Conservation (phyloP, 805 yeast genomes). For the Clavispora asparagi region DNA sequence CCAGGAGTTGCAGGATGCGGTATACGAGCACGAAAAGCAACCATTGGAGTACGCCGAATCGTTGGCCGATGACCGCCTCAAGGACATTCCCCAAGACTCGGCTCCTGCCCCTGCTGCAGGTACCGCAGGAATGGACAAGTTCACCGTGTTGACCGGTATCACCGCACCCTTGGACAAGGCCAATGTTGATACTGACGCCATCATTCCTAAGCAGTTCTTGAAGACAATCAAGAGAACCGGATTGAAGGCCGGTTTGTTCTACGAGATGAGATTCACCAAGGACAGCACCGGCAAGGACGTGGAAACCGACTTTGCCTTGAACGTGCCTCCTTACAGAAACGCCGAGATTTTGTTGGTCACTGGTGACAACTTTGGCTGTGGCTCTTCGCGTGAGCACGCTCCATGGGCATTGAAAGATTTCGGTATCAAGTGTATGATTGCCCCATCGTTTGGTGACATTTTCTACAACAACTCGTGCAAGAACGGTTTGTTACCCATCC, state of each 20-base stretch:
- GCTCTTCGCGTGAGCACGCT: conserved; percentile 98
- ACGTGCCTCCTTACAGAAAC: conserved; percentile 73
- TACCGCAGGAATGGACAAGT: conserved; percentile 64
- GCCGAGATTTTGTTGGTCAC: conserved; percentile 85
- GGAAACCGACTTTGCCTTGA: conserved; percentile 86
- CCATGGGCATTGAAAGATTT: conserved; percentile 99
- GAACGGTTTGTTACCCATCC: conserved; percentile 90
- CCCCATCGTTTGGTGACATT: conserved; percentile 97
- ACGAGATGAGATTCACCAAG: conserved; percentile 71
- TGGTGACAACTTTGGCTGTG: conserved; percentile 98
- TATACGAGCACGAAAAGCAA: conserved; percentile 66
- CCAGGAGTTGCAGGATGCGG: conserved; percentile 61
- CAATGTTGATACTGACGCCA: conserved; percentile 97
- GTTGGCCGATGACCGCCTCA: conserved; percentile 43
- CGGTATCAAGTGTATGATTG: conserved; percentile 92
- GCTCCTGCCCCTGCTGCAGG: conserved; percentile 12
- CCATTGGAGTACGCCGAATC: conserved; percentile 52
- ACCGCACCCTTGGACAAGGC: conserved; percentile 95
- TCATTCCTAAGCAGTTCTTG: conserved; percentile 96
- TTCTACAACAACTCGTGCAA: conserved; percentile 96
- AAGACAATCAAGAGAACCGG: conserved; percentile 98
- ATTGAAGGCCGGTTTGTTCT: conserved; percentile 79
- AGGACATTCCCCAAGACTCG: conserved; percentile 55
- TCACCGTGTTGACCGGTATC: conserved; percentile 70
- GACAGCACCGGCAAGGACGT: conserved; percentile 66